Base-by-base conservation (phyloP, 176 grass and related monocot genomes). In the Pontederia paniculata region DNA sequence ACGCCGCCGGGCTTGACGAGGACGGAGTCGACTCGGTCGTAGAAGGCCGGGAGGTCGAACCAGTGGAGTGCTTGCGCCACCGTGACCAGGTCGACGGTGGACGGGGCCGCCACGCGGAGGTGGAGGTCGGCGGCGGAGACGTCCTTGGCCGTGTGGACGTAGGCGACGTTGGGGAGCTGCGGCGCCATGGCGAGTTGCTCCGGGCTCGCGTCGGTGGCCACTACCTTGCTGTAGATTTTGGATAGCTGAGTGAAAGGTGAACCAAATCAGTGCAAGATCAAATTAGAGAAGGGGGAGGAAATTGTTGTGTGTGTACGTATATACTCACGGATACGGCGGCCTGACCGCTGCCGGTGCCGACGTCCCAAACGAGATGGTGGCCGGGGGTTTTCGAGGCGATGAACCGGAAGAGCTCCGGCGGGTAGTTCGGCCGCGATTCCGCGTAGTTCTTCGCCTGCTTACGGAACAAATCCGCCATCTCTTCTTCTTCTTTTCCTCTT, bases 291-390 rank as follows among this genome's bases (percentile, higher is more conserved):
- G n/a, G n/a, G n/a, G n/a, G n/a, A n/a, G n/a, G n/a, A n/a, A n/a
- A n/a, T n/a, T n/a, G n/a, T n/a, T n/a, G n/a, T n/a, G n/a, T n/a
- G n/a, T n/a, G n/a, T n/a, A n/a, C n/a, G n/a, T n/a, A 10, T 1
- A 22, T 37, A 5, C 64, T 60, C 49, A 89, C 85, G 57, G 77
- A 52, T 1, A 74, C 67, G 0, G 79, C 85, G 10, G 90, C 90
- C 60, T 96, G 90, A 42, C 90, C 90, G 67, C 73, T 96, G 44
- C 90, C 90, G 70, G 85, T 96, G 73, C 90, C 90, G 67, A 89
- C 90, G 59, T 96, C 90, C 90, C 90, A 96, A 0, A 63, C 90
- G 0, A 89, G 67, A 16, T 86, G 71, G 52, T 45, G 85, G 0
- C 59, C 58, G 8, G 82, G 67, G 43, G 79, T 89, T 68, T 82